Base-by-base conservation (phyloP, 1,284 basidiomycete species). In the Ustilago esculenta region DNA sequence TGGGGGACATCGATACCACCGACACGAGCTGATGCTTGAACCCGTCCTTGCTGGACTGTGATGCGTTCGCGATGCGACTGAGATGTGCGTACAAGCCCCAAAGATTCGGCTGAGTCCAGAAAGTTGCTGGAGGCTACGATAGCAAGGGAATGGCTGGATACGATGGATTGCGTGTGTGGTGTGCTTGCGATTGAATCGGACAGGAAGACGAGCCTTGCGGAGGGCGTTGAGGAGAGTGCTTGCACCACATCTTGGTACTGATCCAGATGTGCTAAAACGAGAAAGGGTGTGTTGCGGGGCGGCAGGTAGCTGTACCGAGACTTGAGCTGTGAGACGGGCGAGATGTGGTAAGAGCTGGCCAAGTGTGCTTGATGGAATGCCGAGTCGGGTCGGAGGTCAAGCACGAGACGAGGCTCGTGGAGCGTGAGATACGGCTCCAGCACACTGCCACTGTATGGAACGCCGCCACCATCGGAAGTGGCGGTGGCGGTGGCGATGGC, bases 231-330 rank as follows among this genome's bases (percentile, higher is more conserved):
- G 21, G 39, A 15, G 30, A 70, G 55, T 21, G 56, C 60, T 5
- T 70, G 36, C 1, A 18, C 25, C n/a, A 52, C 56, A 30, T 64
- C 25, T 6, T 37, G 17, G 8, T 30, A 23, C 34, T 70, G 56
- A 12, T 20, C 20, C 1, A 27, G 29, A 3, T 64, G 43, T 0
- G 60, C 60, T 9, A 70, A 4, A 5, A 70, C 60, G 11, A 65
- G 43, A 18, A 70, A 70, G 5, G 67, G 33, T 0, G 49, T 45
- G 11, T 45, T 55, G 1, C 60, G 60, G 2, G 67, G 60, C 3
- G 67, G 67, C 9, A 70, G 39, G n/a, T 65, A 65, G 60, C 67
- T 70, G 30, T 70, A 70, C 17, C 56, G 40, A 12, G 67, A 59
- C 52, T 48, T 65, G 52, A 70, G 55, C 27, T 49, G 29, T 11